Conservation (phyloP, 1,139 yeast genomes). For the Zygosaccharomyces pseudobailii region DNA sequence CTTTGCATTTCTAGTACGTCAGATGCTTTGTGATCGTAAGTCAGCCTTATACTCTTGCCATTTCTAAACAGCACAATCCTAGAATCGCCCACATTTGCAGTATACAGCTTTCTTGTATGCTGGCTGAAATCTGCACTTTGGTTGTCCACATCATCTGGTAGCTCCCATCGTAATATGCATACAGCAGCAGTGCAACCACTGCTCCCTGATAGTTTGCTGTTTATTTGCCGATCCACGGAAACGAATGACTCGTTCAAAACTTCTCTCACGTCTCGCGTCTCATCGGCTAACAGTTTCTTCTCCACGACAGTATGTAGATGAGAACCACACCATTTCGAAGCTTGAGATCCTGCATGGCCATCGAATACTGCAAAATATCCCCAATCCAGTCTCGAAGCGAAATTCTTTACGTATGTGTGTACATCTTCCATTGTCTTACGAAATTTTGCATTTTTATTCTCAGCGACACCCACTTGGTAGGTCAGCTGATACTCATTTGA, state of each 20-base stretch:
- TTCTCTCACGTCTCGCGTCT: slow-evolving; percentile 49
- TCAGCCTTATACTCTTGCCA: slow-evolving; percentile 69
- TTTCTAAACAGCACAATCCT: slow-evolving; percentile 72
- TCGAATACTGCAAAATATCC: slow-evolving; percentile 96
- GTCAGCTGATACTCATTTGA: slow-evolving; percentile 43
- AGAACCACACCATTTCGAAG: slow-evolving; percentile 95
- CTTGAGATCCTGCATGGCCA: slow-evolving; percentile 94
- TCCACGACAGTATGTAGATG: slow-evolving; percentile 55
- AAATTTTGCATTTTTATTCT: slow-evolving; percentile 74
- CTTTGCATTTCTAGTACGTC: slow-evolving; percentile 75
- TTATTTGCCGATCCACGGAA: slow-evolving; percentile 68
- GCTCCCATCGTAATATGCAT: slow-evolving; percentile 86
- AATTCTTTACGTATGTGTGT: slow-evolving; percentile 88
- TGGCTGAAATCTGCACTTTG: slow-evolving; percentile 27
- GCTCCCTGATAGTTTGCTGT: slow-evolving; percentile 51
- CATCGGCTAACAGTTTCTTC: slow-evolving; percentile 33
- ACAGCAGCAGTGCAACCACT: slow-evolving; percentile 97
- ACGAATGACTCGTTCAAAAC: slow-evolving; percentile 57
- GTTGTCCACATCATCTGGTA: slow-evolving; percentile 35
- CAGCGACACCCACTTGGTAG: slow-evolving; percentile 82
- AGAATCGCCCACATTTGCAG: slow-evolving; percentile 95
- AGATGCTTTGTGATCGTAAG: slow-evolving; percentile 93
- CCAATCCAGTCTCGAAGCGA: slow-evolving; percentile 84
- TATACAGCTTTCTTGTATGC: slow-evolving; percentile 73
- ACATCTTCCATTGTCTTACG: slow-evolving; percentile 96